Base-by-base conservation (phyloP, 2,329 filamentous ascomycete species). In the Aspergillus caelatus region DNA sequence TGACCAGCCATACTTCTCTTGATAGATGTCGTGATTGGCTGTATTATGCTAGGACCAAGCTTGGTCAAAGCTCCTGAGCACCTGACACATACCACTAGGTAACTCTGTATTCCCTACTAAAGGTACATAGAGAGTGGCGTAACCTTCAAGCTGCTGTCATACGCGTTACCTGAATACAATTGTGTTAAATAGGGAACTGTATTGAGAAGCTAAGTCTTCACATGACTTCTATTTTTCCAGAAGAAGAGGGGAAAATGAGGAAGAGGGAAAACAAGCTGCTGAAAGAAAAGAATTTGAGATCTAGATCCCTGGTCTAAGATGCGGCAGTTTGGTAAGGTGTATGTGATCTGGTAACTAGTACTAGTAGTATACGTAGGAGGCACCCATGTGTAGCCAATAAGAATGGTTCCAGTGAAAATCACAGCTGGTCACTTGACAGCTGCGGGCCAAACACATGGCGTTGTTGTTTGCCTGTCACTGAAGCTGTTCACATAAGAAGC, bases 371-470 rank as follows among this genome's bases (percentile, higher is more conserved):
- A 68, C 63, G 19, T 58, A 57, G 55, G 45, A 60, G 57, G 63
- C 58, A 62, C 56, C 53, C 53, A 46, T 26, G 32, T 46, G 11
- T 30, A 61, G 56, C 73, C 72, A 77, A 76, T 76, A n/a, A 71
- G 14, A 53, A 30, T 19, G 54, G 62, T 69, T 71, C 69, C 65
- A 69, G 73, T 66, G 71, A 74, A 78, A 78, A 77, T 72, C 70
- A 71, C 70, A 66, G 71, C 66, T 74, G 76, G 76, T 79, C 77
- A 78, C 73, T 76, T 75, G 77, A 79, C 75, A 70, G 57, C 46
- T 45, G 41, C 54, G 41, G 48, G 59, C 68, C 65, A 67, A 60
- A 64, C 60, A 65, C 62, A 65, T 65, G 65, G 66, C 58, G 62
- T 57, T 21, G 43, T 21, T 62, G 39, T 54, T 45, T 61, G 52